These are phyloP conservation scores for Rhizophora apiculata DNA, from an alignment of 345 rosid genomes.

Conservation along the genomic window DNA sequence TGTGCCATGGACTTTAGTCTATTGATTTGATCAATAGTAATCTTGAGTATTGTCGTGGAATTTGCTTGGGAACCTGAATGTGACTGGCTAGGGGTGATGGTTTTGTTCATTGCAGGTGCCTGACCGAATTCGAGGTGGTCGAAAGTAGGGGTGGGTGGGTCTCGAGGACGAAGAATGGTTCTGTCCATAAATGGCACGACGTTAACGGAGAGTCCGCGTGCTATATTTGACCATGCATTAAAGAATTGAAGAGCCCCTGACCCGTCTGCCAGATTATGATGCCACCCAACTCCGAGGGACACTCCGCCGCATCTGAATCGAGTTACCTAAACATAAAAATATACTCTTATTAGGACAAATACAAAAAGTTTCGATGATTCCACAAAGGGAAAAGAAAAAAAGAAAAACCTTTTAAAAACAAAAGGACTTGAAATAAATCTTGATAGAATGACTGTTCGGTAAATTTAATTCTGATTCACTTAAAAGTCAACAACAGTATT, in stretches of 20 bases:
- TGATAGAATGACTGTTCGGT: too few species aligned
- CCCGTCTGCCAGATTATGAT: slow-evolving; percentile 12
- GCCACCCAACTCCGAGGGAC: slow-evolving; percentile 7
- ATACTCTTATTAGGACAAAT: background rate
- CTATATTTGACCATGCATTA: slow-evolving; percentile 7
- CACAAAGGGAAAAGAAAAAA: too few species aligned
- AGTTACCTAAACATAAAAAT: background rate
- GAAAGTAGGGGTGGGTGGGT: background rate
- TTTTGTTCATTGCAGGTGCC: background rate
- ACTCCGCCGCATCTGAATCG: slow-evolving; percentile 19
- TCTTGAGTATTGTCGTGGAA: background rate
- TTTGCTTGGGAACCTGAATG: background rate
- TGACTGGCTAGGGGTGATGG: background rate
- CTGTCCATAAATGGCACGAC: slow-evolving; percentile 6
- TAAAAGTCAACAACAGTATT: too few species aligned
- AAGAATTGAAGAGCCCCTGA: background rate
- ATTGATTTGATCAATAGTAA: background rate
- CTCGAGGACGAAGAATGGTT: background rate
- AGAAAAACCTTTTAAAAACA: background rate
- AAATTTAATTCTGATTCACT: too few species aligned
- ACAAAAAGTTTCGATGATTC: too few species aligned
- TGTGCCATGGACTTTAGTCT: background rate
- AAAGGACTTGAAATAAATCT: too few species aligned
- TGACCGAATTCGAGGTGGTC: slow-evolving; percentile 3
- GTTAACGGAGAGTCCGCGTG: background rate